Base-by-base conservation (phyloP, 148 eudicot species). In the Camellia granthamiana region DNA sequence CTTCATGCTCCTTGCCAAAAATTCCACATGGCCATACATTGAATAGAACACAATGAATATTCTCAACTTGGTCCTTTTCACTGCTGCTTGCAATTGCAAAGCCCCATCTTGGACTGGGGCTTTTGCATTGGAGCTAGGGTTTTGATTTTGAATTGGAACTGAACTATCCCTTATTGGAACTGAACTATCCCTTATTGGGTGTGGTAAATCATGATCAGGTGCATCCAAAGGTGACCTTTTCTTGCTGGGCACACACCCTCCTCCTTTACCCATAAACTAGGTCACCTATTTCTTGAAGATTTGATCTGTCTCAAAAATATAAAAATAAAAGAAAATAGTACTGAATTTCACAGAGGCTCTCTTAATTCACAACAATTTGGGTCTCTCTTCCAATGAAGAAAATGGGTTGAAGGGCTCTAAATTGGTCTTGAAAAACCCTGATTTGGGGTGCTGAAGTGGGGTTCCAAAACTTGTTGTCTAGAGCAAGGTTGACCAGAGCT, bases 221-320 rank as follows among this genome's bases (percentile, higher is more conserved):
- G 66, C 75, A 55, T 44, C 83, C 11, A 15, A 71, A 75, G 75
- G 78, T 71, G 81, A 3, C 79, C 80, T 91, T 58, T 85, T 88
- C 83, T 94, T 94, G 86, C 97, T 94, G 18, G 97, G 94, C 2
- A 91, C 83, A 79, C 98, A 94, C 10, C 98, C 94, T 66, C 96
- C 92, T 54, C 98, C 98, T 85, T 94, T 94, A 6, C 98, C 98
- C 98, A 94, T 94, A 21, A 64, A 76, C 38, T 30, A n/a, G 9
- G n/a, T 10, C 55, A n/a, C n/a, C 41, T 49, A 30, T 30, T 30
- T 30, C 38, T 30, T 30, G 38, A 30, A 30, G 0, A 1, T 30
- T 30, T 30, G 38, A 30, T 30, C 38, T 30, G 38, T 30, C 38
- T 1, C 38, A 30, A 30, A 30, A 30, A 30, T 1, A 30, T 1